Evolutionary conservation across 116 monocot species (phyloP).

Genomic region (Posidonia oceanica): DNA sequence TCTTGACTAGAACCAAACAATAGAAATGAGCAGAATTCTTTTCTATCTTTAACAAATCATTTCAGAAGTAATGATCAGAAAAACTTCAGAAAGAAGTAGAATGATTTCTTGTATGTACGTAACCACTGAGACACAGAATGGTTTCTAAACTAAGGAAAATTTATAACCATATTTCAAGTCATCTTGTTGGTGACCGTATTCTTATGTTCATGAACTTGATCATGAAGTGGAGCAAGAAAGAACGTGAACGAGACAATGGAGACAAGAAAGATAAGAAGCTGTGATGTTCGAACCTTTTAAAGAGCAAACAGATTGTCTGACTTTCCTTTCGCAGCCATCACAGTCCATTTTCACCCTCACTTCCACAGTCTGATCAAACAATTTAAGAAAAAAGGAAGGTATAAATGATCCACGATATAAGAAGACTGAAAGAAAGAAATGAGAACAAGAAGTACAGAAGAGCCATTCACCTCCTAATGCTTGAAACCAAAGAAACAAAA

Average conservation of each 20-base stretch:
- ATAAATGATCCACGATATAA: not conserved
- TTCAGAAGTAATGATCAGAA: too few species aligned
- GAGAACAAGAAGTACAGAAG: not conserved
- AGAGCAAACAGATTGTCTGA: slow-evolving; percentile 47
- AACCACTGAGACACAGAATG: too few species aligned
- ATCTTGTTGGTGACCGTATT: too few species aligned
- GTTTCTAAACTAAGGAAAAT: too few species aligned
- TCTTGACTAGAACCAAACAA: too few species aligned
- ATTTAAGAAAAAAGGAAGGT: not conserved
- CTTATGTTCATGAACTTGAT: too few species aligned
- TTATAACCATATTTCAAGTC: too few species aligned
- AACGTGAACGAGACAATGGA: not conserved
- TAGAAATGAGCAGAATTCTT: too few species aligned
- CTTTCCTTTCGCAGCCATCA: slow-evolving; percentile 79
- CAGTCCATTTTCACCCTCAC: slow-evolving; percentile 92
- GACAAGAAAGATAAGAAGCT: not conserved
- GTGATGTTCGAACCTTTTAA: slow-evolving; percentile 32
- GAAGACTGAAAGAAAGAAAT: not conserved
- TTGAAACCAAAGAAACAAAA: not conserved
- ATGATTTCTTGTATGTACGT: too few species aligned
- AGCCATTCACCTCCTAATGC: not conserved
- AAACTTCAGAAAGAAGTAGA: too few species aligned
- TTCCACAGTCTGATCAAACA: slow-evolving; percentile 55
- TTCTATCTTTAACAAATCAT: too few species aligned
- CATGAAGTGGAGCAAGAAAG: not conserved